These are phyloP conservation scores for Saccharomyces uvarum DNA, from an alignment of 1,139 yeast genomes.

Conservation along the genomic window DNA sequence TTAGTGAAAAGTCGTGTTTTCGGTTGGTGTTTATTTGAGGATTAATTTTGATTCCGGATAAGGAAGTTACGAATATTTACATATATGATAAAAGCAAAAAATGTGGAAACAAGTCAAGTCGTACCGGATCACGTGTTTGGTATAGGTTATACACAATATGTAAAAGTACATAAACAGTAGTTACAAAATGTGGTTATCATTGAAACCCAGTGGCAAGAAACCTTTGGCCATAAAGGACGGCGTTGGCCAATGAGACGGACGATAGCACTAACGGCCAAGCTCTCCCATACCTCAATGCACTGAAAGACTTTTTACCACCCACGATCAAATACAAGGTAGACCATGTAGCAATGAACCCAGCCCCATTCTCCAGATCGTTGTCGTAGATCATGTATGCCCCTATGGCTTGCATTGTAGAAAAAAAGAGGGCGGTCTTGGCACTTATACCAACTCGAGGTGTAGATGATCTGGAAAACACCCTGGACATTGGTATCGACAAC, in stretches of 20 bases:
- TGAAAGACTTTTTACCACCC: conserved; percentile 58
- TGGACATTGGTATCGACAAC: neutral
- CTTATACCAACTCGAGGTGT: conserved; percentile 38
- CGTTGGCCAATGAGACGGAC: conserved; percentile 54
- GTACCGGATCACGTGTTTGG: neutral
- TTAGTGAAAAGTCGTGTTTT: neutral
- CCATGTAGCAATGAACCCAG: conserved; percentile 89
- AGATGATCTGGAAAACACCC: neutral
- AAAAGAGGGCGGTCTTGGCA: conserved; percentile 41
- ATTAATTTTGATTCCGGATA: neutral
- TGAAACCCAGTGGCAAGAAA: conserved; percentile 39
- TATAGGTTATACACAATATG: neutral
- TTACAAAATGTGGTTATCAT: conserved; percentile 1
- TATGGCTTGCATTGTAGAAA: conserved; percentile 63
- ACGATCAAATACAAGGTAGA: conserved; percentile 66
- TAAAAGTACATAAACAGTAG: neutral
- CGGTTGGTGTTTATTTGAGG: neutral
- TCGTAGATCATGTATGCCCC: conserved; percentile 81
- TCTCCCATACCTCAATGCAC: conserved; percentile 38
- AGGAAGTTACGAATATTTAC: neutral
- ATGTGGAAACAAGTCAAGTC: neutral
- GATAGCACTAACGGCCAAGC: conserved; percentile 58
- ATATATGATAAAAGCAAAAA: neutral
- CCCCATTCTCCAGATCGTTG: conserved; percentile 74
- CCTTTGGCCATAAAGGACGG: conserved; percentile 60